A percentile compares a stretch with the other conserved stretches of the same genome.
phyloP scores from a whole-genome alignment of 2,329 filamentous ascomycete species.

The Hymenoscyphus fraxineus region DNA sequence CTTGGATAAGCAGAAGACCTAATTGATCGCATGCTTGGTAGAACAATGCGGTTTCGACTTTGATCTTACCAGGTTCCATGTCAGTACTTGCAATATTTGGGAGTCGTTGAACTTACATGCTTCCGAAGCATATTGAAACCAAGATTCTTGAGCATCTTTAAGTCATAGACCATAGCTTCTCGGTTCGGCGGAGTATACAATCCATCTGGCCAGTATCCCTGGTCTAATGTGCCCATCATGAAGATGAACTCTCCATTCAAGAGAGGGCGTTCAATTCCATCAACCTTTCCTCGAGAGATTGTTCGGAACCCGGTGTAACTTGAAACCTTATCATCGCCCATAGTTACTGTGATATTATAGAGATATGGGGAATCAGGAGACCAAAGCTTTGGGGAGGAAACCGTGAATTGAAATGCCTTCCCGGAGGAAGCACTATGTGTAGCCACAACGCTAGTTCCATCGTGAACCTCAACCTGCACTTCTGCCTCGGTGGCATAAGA shows the following conservation, averaged over 20 bases:
- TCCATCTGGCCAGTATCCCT: slow-evolving; percentile 70
- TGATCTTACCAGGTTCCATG: neutral
- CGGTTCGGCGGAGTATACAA: slow-evolving; percentile 60
- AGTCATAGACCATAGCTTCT: slow-evolving; percentile 65
- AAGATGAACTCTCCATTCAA: slow-evolving; percentile 69
- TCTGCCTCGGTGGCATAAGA: slow-evolving; percentile 31
- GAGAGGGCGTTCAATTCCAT: slow-evolving; percentile 43
- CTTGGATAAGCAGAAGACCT: slow-evolving; percentile 57
- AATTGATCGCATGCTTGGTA: slow-evolving; percentile 22
- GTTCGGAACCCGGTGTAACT: slow-evolving; percentile 71
- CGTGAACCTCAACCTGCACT: slow-evolving; percentile 13
- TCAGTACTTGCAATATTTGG: neutral
- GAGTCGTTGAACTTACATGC: slow-evolving; percentile 47
- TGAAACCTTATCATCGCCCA: slow-evolving; percentile 49
- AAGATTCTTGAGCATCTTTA: slow-evolving; percentile 59
- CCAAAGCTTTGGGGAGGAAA: slow-evolving; percentile 58
- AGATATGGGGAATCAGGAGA: slow-evolving; percentile 58
- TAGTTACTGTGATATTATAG: slow-evolving; percentile 58
- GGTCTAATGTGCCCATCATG: slow-evolving; percentile 64
- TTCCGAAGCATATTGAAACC: slow-evolving; percentile 71
- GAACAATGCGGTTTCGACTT: slow-evolving; percentile 17
- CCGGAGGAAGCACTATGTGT: slow-evolving; percentile 45
- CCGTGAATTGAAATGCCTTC: slow-evolving; percentile 50
- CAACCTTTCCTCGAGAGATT: slow-evolving; percentile 49
- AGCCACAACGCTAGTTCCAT: slow-evolving; percentile 10